Evolutionary conservation across 164 flowering plant genomes (phyloP).

Genomic region (Chloranthus sessilifolius): DNA sequence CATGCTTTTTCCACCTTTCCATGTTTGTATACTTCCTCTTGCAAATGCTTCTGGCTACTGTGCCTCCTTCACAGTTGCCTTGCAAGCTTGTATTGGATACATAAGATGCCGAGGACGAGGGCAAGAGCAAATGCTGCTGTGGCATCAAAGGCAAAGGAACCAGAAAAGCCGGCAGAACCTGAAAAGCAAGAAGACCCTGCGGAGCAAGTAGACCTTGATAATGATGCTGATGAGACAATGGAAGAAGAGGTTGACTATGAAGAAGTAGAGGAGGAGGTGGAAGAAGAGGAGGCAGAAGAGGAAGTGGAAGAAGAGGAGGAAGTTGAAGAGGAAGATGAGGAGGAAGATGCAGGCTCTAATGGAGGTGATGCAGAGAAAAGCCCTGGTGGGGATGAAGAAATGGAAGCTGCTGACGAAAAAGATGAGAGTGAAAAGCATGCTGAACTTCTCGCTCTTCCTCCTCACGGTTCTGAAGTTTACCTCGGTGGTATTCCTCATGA

Average conservation of each 20-base stretch:
- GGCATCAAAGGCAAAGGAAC: constrained; percentile 34
- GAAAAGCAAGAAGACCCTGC: constrained; percentile 40
- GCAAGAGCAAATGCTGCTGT: constrained; percentile 32
- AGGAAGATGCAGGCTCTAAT: constrained; percentile 21
- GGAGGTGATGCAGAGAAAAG: constrained; percentile 20
- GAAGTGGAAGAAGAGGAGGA: constrained; percentile 48
- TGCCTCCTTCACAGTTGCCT: constrained; percentile 65
- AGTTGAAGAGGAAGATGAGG: constrained; percentile 35
- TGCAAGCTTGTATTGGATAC: constrained; percentile 50
- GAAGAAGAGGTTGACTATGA: constrained; percentile 78
- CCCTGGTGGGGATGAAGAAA: constrained; percentile 31
- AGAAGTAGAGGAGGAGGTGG: constrained; percentile 67
- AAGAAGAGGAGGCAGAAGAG: constrained; percentile 48
- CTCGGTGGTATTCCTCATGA: constrained; percentile 73
- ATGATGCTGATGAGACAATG: constrained; percentile 46
- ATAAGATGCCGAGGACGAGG: constrained; percentile 69
- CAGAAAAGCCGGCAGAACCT: constrained; percentile 33
- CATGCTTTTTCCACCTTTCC: constrained; percentile 68
- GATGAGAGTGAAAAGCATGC: constrained; percentile 56
- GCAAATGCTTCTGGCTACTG: constrained; percentile 73
- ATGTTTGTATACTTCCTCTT: constrained; percentile 54
- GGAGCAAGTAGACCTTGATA: constrained; percentile 56
- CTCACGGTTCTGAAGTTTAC: constrained; percentile 91
- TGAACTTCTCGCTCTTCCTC: constrained; percentile 87
- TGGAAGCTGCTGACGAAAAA: constrained; percentile 22